A percentile compares a stretch with the other conserved stretches of the same genome.
Conservation (phyloP, 2,329 filamentous ascomycete genomes). For the Botrytis byssoidea region DNA sequence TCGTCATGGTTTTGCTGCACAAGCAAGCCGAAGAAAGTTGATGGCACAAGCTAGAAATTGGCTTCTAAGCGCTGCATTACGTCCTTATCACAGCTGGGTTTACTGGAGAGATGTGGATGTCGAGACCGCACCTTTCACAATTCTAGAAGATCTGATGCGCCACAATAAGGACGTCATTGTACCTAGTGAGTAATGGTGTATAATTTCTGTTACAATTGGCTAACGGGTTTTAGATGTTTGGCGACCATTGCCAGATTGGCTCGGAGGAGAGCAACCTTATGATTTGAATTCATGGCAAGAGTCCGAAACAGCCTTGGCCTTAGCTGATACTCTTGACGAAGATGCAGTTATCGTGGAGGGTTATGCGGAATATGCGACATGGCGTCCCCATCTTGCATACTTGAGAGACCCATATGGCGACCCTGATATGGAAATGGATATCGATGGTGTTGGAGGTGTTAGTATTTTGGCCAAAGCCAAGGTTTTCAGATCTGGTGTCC, state of each 20-base stretch:
- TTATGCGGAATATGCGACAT: slow-evolving; percentile 97
- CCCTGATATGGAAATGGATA: slow-evolving; percentile 99
- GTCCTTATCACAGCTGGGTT: slow-evolving; percentile 97
- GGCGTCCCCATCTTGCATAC: slow-evolving; percentile 95
- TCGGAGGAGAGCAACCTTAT: slow-evolving; percentile 96
- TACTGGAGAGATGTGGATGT: slow-evolving; percentile 99
- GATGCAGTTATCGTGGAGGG: slow-evolving; percentile 98
- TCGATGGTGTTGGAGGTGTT: slow-evolving; percentile 95
- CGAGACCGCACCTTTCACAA: slow-evolving; percentile 94
- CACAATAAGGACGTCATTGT: slow-evolving; percentile 99
- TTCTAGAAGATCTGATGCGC: slow-evolving; percentile 95
- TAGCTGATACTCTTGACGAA: slow-evolving; percentile 93
- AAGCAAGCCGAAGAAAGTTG: slow-evolving; percentile 87
- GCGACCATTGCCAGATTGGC: slow-evolving; percentile 98
- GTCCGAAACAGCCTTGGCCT: slow-evolving; percentile 89
- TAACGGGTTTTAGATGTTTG: slow-evolving; percentile 71
- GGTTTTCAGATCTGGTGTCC: slow-evolving; percentile 91
- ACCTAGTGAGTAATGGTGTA: slow-evolving; percentile 68
- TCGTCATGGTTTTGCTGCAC: slow-evolving; percentile 93
- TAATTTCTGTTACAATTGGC: background rate
- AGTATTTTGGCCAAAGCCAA: slow-evolving; percentile 95
- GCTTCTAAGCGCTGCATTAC: slow-evolving; percentile 87
- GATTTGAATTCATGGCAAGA: slow-evolving; percentile 99
- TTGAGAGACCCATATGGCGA: slow-evolving; percentile 95
- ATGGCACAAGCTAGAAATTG: slow-evolving; percentile 99